Evolutionary conservation across 2,329 filamentous ascomycete species (phyloP), one percentile per base, ranked within the genome.

Genomic region (Aureobasidium leucospermi): DNA sequence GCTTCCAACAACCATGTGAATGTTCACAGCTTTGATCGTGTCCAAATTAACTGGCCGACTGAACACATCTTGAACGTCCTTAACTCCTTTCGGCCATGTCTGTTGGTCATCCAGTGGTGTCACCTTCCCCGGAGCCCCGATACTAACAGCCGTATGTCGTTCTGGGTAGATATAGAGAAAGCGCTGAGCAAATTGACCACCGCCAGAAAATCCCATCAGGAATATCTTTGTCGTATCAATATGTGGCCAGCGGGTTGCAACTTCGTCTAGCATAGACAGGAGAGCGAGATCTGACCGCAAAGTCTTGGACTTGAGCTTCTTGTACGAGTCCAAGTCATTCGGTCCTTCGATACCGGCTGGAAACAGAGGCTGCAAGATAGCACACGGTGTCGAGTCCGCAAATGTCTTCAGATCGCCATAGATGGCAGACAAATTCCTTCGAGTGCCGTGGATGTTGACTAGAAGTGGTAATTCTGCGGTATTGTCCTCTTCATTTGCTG

Each of bases 271-370:
- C 0, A 59, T 59, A 1, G 56, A 59, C 23, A 59, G 34, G 8
- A 59, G 15, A 10, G 23, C 29, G 2, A 51, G 34, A n/a, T 51
- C 45, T 1, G 56, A 49, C 0, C 15, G 13, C 8, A 42, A 2
- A 28, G 11, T 49, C 56, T 42, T 59, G 28, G 56, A 59, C 10
- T 15, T 31, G 11, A 59, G 56, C 3, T 42, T 51, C 10, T 59
- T 59, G 28, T 59, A 59, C 2, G 56, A 49, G 56, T 59, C 56
- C n/a, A 59, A 11, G n/a, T 59, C 56, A 5, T 49, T 51, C 6
- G 56, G 45, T 31, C 38, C 56, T 19, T 51, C 56, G 0, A 59
- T 39, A 1, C 56, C 56, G 5, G 45, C 45, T 10, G 56, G 34
- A 16, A 59, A 59, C 34, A 59, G 13, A 16, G 56, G 56, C n/a